Percentiles rank a stretch among this genome's conserved stretches.
These are phyloP conservation scores for Colletotrichum higginsianum DNA, from an alignment of 2,329 filamentous ascomycete species.

Conservation along the genomic window DNA sequence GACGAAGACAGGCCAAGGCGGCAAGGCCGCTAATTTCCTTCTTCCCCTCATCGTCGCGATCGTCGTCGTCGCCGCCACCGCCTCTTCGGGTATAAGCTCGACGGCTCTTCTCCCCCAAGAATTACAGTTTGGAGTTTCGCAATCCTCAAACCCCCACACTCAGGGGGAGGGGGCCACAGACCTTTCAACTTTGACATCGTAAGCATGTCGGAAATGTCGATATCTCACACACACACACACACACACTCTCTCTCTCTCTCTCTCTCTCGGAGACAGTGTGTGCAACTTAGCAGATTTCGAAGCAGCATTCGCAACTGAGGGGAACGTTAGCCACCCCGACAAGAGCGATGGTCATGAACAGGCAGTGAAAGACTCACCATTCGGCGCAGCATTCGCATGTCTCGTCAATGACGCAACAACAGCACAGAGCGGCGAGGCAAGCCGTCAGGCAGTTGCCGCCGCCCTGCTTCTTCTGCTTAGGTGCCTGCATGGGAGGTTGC, in stretches of 20 bases:
- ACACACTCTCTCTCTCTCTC: not conserved
- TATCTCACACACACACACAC: too few relatives aligned
- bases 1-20: not conserved
- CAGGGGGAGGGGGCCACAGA: not conserved
- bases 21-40: not conserved
- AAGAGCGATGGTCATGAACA: not conserved
- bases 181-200: conserved; percentile 4
- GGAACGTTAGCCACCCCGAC: conserved; percentile 19
- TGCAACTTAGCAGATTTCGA: conserved; percentile 43
- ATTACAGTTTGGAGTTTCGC: conserved; percentile 4
- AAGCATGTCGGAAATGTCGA: conserved; percentile 18
- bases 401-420: conserved; percentile 66
- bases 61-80: too few relatives aligned
- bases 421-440: conserved; percentile 65
- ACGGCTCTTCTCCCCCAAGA: not conserved
- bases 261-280: not conserved
- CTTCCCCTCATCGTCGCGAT: not conserved
- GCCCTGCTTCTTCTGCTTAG: conserved; percentile 48
- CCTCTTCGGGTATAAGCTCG: not conserved
- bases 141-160: conserved; percentile 1
- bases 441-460: conserved; percentile 61
- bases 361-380: conserved; percentile 52
- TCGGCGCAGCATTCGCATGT: conserved; percentile 61
- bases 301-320: conserved; percentile 55
- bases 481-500: conserved; percentile 49